Evolutionary conservation across 345 rosid genomes (phyloP), one percentile per base, ranked within the genome.

Genomic region (Gossypium arboreum): DNA sequence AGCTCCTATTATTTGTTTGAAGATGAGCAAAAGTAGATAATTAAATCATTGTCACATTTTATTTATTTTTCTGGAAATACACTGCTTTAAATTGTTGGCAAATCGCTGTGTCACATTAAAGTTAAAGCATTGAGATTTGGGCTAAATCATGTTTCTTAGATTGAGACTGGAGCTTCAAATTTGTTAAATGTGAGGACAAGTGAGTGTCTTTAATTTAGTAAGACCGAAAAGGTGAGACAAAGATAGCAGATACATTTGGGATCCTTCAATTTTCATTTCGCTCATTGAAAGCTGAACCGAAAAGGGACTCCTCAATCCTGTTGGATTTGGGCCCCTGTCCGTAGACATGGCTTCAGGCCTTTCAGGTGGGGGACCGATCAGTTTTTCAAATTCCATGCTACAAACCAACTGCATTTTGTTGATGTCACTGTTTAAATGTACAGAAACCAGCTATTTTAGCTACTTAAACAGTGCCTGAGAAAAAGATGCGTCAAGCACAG

Each of bases 401-500:
- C 13, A 60, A 25, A 12, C n/a, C 17, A 25, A 27, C 10, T 25
- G 65, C 39, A 25, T 4, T 60, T 60, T 60, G 17, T 60, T 60
- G 39, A 27, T 60, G 65, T 60, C 65, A 67, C 55, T 47, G 2
- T 68, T 47, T 18, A 57, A 8, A 22, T 16, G 39, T 1, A 12
- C 27, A 12, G 15, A 10, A 44, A 24, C 71, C n/a, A 18, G n/a
- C 54, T 11, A 20, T 20, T 44, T 34, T 66, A 0, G n/a, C 9
- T 25, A 20, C 27, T 44, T 44, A 18, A 72, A 17, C 77, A 71
- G 59, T 58, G 78, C 72, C 73, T 78, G 81, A 59, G 76, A 66
- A n/a, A 74, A 64, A 18, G 81, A 81, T 71, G 22, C 78, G 29
- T 74, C 65, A 16, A 56, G 74, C 79, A 66, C 76, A 77, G 34